Conservation (phyloP, 805 yeast genomes). For the Saccharomycopsis fibuligera region DNA sequence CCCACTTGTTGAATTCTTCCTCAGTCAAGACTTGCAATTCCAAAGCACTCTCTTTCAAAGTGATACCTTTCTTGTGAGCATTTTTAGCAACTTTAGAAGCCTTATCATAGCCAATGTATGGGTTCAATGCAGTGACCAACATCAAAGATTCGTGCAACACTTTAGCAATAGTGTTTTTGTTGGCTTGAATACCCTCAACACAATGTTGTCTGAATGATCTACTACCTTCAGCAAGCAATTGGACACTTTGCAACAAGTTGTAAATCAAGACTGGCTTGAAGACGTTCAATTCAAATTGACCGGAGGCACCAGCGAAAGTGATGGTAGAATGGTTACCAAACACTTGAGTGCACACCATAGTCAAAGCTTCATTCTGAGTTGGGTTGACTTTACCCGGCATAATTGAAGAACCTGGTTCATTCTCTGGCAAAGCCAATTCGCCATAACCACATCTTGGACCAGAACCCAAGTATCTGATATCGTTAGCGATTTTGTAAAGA, state of each 20-base stretch:
- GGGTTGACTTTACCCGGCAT: constrained; percentile 99
- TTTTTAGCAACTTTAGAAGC: constrained; percentile 98
- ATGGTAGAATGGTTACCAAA: constrained; percentile 94
- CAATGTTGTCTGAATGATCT: constrained; percentile 90
- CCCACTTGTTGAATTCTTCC: constrained; percentile 94
- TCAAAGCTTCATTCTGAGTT: constrained; percentile 97
- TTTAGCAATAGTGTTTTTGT: constrained; percentile 79
- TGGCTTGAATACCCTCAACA: constrained; percentile 90
- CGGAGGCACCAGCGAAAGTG: constrained; percentile 97
- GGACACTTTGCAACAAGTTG: constrained; percentile 80
- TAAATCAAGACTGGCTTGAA: constrained; percentile 95
- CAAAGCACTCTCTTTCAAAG: constrained; percentile 89
- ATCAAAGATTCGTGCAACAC: constrained; percentile 89
- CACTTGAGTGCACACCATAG: constrained; percentile 97
- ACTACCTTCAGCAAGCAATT: constrained; percentile 84
- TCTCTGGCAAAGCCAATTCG: constrained; percentile 90
- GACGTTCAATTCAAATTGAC: constrained; percentile 97
- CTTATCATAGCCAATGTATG: constrained; percentile 96
- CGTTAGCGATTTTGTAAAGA: constrained; percentile 93
- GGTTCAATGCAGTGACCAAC: constrained; percentile 98
- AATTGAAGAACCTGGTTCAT: constrained; percentile 98
- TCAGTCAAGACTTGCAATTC: constrained; percentile 80
- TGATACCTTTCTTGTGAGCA: constrained; percentile 96
- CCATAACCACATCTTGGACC: constrained; percentile 99
- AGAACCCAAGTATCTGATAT: constrained; percentile 95